Percentiles rank a stretch among this genome's conserved stretches.
phyloP scores from a whole-genome alignment of 441 rosid species.

The Iberis amara region DNA sequence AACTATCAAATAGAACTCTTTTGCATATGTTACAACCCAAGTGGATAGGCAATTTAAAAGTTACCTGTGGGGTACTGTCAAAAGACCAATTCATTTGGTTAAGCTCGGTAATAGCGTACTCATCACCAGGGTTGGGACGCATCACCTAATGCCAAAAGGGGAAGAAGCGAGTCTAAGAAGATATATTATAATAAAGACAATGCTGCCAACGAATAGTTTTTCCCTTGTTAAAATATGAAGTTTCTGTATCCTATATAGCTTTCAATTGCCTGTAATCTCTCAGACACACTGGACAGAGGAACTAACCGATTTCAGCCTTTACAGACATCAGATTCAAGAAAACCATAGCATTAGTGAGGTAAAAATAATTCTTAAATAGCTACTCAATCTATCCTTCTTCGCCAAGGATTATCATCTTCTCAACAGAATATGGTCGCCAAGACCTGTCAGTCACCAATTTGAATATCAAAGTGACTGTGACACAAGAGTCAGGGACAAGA shows the following conservation, averaged over 20 bases:
- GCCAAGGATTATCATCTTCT: background rate
- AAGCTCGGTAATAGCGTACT: conserved; percentile 55
- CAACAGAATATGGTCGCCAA: conserved; percentile 1
- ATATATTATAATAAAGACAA: background rate
- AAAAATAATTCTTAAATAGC: background rate
- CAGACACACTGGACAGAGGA: background rate
- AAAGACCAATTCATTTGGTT: conserved; percentile 67
- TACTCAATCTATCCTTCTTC: background rate
- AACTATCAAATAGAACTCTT: conserved; percentile 8
- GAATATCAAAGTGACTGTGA: background rate
- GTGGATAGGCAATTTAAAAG: conserved; percentile 7
- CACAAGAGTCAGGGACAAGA: conserved; percentile 6
- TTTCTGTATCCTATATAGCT: conserved; percentile 8
- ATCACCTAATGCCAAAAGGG: conserved; percentile 47
- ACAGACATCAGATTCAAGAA: conserved; percentile 7
- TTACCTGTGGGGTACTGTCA: conserved; percentile 52
- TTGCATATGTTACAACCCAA: conserved; percentile 1
- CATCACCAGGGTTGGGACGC: conserved; percentile 67
- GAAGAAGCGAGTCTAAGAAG: background rate
- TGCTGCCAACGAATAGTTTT: background rate
- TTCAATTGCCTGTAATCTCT: conserved; percentile 5
- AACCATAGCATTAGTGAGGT: conserved; percentile 10
- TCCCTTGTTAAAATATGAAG: background rate
- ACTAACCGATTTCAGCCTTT: background rate
- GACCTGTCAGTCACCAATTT: background rate